Evolutionary conservation across 2,329 filamentous ascomycete species (phyloP), one percentile per base, ranked within the genome.

Genomic region (Penicillium sp.): DNA sequence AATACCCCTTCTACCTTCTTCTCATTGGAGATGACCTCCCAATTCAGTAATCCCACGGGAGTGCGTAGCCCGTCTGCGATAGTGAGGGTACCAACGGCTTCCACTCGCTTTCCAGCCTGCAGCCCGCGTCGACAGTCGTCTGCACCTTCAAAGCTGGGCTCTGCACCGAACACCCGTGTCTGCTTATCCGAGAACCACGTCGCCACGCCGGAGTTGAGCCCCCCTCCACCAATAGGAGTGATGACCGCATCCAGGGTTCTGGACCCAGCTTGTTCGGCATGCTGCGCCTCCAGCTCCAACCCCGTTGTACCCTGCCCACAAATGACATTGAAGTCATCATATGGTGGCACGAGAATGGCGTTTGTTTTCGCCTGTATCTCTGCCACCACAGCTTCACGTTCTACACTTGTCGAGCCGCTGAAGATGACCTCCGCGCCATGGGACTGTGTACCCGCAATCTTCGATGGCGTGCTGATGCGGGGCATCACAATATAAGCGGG

Each of bases 401-500:
- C 93, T 4, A 83, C 78, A 41, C 84, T 85, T 2, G 92, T 96
- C 57, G 86, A 88, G 17, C 93, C 93, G 70, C 86, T 90, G 80
- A 96, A 95, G 56, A 91, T 80, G 33, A 97, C 84, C 41, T 82
- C 81, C 5, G 91, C 90, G 61, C 90, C 90, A 74, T 96, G 91
- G 6, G 86, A 83, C 65, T 82, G 80, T 0, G 93, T 96, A 0
- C 89, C 93, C 4, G 89, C 88, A 62, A 97, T 91, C 75, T 97
- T 97, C 62, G 87, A 87, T n/a, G 89, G 84, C 0, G 90, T 88
- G 56, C 87, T 89, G 70, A 94, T 94, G n/a, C 77, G 74, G 0
- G 93, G 93, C 93, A 97, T 97, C 58, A 97, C 87, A 70, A 97
- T 93, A 78, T 93, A 86, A 0, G 91, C 91, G 12, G 89, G 88